Percentiles rank a stretch among this genome's conserved stretches.
Evolutionary conservation across 1,284 basidiomycete species (phyloP).

Genomic region (Ustilago sp.): DNA sequence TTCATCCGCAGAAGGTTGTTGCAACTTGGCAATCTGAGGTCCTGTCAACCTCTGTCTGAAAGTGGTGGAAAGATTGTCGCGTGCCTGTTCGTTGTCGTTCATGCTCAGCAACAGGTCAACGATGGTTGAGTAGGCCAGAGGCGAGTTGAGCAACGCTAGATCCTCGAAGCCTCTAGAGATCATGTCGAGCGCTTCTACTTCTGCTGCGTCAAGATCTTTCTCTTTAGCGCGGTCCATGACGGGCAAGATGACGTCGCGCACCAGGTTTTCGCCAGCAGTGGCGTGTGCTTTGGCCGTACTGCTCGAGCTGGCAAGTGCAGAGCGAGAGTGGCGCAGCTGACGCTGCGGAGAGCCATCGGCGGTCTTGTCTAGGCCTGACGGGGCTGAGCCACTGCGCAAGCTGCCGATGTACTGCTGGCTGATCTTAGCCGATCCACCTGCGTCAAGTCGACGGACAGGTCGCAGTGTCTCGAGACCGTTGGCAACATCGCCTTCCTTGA

Average conservation of each 20-base stretch:
- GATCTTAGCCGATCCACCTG: conserved; percentile 79
- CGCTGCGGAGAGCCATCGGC: conserved; percentile 16
- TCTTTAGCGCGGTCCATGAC: conserved; percentile 56
- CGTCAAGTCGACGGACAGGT: conserved; percentile 90
- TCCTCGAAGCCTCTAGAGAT: conserved; percentile 88
- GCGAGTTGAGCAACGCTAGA: conserved; percentile 82
- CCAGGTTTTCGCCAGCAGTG: conserved; percentile 47
- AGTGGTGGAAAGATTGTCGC: conserved; percentile 48
- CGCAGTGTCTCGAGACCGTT: conserved; percentile 82
- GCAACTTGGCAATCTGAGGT: conserved; percentile 32
- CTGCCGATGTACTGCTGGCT: conserved; percentile 83
- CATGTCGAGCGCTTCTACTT: conserved; percentile 89
- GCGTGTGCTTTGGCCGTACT: conserved; percentile 42
- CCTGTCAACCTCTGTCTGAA: conserved; percentile 49
- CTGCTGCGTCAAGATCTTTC: conserved; percentile 84
- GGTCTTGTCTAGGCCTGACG: conserved; percentile 25
- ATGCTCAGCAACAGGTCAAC: conserved; percentile 90
- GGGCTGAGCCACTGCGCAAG: conserved; percentile 39
- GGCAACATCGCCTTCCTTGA: conserved; percentile 80
- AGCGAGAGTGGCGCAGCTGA: conserved; percentile 40
- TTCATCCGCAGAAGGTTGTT: conserved; percentile 36
- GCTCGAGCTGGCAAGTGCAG: conserved; percentile 36
- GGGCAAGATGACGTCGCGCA: conserved; percentile 59
- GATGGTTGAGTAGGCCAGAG: conserved; percentile 84
- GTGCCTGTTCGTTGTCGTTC: conserved; percentile 72